Percentiles rank a stretch among this genome's conserved stretches.
These are phyloP conservation scores for Camillea tinctor DNA, from an alignment of 2,329 filamentous ascomycete species.

Conservation along the genomic window DNA sequence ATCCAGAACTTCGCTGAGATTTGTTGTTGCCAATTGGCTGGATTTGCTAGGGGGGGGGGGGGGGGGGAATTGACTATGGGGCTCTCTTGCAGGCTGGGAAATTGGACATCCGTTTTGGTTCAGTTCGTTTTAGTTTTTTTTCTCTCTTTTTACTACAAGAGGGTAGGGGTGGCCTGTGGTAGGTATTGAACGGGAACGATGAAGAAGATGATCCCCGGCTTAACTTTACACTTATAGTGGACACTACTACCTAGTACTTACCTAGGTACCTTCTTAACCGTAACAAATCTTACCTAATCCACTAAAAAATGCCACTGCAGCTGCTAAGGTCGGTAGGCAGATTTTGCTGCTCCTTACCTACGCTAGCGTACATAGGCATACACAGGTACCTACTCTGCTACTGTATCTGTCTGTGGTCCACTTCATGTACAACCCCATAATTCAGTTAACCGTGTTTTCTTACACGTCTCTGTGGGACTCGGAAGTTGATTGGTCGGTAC, in stretches of 20 bases:
- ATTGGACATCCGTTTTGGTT: constrained; percentile 24
- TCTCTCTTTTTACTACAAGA: not conserved
- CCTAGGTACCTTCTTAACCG: not conserved
- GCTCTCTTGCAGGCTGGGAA: constrained; percentile 30
- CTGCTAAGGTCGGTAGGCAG: not conserved
- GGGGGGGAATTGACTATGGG: constrained; percentile 19
- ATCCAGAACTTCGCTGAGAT: constrained; percentile 1
- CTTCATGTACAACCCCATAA: not conserved
- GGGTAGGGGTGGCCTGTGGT: not conserved
- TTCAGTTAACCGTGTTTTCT: not conserved
- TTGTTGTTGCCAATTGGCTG: not conserved
- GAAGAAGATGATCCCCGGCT: not conserved
- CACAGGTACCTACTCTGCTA: too few species aligned
- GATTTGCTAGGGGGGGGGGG: constrained; percentile 14
- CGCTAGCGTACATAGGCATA: not conserved
- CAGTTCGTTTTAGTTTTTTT: not conserved
- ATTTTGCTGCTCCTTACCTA: not conserved
- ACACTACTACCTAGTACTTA: too few species aligned
- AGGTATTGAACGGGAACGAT: not conserved
- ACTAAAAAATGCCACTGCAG: too few species aligned
- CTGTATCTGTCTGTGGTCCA: too few species aligned
- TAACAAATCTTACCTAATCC: not conserved
- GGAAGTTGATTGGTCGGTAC: not conserved
- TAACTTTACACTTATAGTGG: too few species aligned
- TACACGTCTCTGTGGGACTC: not conserved